Percentiles rank a stretch among this genome's conserved stretches.
Evolutionary conservation across 768 basidiomycete species (phyloP).

Genomic region (Gloeophyllum trabeum): DNA sequence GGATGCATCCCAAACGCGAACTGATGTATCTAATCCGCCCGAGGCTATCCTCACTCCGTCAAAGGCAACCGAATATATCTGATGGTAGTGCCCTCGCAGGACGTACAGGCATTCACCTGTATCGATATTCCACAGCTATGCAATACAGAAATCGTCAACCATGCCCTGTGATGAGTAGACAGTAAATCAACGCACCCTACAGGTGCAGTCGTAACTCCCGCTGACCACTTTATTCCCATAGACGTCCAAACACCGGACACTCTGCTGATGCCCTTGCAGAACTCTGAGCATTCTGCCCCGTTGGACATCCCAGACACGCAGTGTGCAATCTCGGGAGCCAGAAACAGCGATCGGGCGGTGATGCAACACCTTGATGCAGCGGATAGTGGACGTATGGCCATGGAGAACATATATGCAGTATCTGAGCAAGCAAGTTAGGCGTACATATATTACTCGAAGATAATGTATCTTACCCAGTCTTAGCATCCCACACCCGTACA

Average conservation of each 20-base stretch:
- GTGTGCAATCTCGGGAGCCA: slow-evolving; percentile 76
- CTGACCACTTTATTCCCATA: slow-evolving; percentile 77
- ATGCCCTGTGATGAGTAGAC: background rate
- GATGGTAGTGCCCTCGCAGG: slow-evolving; percentile 73
- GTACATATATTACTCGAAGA: background rate
- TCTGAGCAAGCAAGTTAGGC: slow-evolving; percentile 12
- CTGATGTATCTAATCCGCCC: slow-evolving; percentile 89
- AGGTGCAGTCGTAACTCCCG: slow-evolving; percentile 88
- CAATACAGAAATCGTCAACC: slow-evolving; percentile 1
- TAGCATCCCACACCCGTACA: slow-evolving; percentile 87
- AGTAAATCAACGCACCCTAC: slow-evolving; percentile 41
- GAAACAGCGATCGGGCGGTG: slow-evolving; percentile 83
- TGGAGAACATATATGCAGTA: slow-evolving; percentile 68
- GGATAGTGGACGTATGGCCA: slow-evolving; percentile 85
- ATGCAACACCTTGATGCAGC: slow-evolving; percentile 82
- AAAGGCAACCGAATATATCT: slow-evolving; percentile 87
- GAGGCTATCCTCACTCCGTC: slow-evolving; percentile 76
- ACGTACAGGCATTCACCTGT: slow-evolving; percentile 81
- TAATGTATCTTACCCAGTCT: slow-evolving; percentile 51
- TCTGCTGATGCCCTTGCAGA: slow-evolving; percentile 66
- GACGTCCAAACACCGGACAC: slow-evolving; percentile 84
- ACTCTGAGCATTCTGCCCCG: slow-evolving; percentile 54
- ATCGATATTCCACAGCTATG: slow-evolving; percentile 84
- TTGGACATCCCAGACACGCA: slow-evolving; percentile 92
- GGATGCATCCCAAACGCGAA: slow-evolving; percentile 80